Base-by-base conservation (phyloP, 371 early-diverging fungal species). In the Mortierella sp. region DNA sequence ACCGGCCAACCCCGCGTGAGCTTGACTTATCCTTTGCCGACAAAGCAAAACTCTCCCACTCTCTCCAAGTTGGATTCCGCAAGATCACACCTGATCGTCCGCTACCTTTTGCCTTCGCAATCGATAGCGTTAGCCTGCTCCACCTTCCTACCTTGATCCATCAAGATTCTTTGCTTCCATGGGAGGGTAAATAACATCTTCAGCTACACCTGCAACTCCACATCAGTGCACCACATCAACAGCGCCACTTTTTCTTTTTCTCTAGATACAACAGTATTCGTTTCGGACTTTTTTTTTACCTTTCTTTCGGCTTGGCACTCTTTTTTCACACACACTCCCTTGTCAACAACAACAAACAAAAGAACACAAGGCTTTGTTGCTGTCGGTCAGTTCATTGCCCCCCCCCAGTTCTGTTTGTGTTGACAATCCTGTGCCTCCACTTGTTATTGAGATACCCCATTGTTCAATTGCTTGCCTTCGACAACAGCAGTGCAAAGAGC, bases 101-200 rank as follows among this genome's bases (percentile, higher is more conserved):
- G 79, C 83, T 82, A 82, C 83, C 83, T 79, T 71, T 79, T 82
- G 79, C 83, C 83, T 73, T 82, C 83, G 83, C 79, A 79, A 82
- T 73, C 79, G 83, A 82, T 82, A 82, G 83, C 79, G 71, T 54
- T 74, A 79, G 26, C 46, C 48, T 10, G 48, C 50, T 28, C 40
- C 55, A 26, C 61, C 40, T 71, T 54, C 40, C 69, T 69, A 72
- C 78, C 82, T 75, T 77, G 82, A 77, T 74, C 73, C 75, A 51
- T 8, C 48, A 82, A 75, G 73, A 82, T 78, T 82, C 71, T 59
- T 67, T 46, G 61, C 37, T 73, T 70, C 76, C 72, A 78, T 79
- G 79, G 82, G 82, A 64, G 83, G 79, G 83, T 79, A 79, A 76
- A 79, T 76, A 59, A 50, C 14, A 19, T 69, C 28, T 61, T 61